Base-by-base conservation (phyloP, 129 eudicot genomes). In the Smallanthus sonchifolius region DNA sequence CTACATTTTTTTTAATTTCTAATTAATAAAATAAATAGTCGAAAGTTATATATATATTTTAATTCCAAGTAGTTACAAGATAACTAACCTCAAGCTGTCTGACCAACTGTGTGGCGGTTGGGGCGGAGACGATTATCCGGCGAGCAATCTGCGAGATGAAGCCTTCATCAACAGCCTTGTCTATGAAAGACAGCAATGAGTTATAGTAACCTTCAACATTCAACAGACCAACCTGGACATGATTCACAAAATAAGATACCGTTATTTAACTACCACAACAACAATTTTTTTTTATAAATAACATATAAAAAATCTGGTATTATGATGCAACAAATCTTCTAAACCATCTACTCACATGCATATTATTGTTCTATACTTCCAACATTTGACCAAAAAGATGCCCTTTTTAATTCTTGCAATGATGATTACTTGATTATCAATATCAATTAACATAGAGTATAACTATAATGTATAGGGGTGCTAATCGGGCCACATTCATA, bases 101-200 rank as follows among this genome's bases (percentile, higher is more conserved):
- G 82, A 94, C 89, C 74, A 94, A 69, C 67, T 94, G 89, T 69
- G 84, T 80, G 68, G 97, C 96, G 7, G 86, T 80, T 17, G 97
- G 96, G 43, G 97, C 99, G 4, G 99, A 94, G 57, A 91, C 84
- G 28, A 91, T 91, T 11, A 94, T 94, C 19, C 92, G 81, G 34
- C 97, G 91, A 39, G 97, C 93, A 17, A 80, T 88, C 48, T 93
- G 88, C 6, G 97, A 88, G 76, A 94, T 88, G 73, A 94, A 94
- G 82, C 97, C 97, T 94, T 94, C 99, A 73, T 94, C 99, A 48
- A 94, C 96, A 67, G 97, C 99, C 83, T 94, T 94, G 62, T 94
- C 98, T 6, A 94, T 74, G 79, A 94, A 94, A 76, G 89, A 87
- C 84, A 94, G 83, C 81, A 94, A 81, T 65, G 93, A 86, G 82